Percentiles rank a stretch among this genome's conserved stretches.
Conservation (phyloP, 495 filamentous ascomycete species). For the Symbiotaphrina buchneri region DNA sequence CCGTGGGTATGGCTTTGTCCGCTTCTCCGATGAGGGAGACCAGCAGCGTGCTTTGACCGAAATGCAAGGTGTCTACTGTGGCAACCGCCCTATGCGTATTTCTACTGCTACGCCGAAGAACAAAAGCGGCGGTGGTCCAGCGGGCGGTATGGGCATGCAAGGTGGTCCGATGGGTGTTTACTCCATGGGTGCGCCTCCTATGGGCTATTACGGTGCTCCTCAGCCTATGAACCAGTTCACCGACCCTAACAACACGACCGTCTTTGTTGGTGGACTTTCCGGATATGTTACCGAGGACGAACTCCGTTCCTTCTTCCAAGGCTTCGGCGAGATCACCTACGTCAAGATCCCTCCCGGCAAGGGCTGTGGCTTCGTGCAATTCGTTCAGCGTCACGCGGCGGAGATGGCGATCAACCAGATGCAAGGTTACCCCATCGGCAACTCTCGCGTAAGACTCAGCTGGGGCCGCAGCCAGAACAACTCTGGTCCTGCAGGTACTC, state of each 20-base stretch:
- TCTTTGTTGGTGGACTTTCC: constrained; percentile 93
- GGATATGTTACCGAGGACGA: constrained; percentile 99
- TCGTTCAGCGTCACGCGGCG: constrained; percentile 94
- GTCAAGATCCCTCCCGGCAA: constrained; percentile 99
- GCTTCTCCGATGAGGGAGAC: constrained; percentile 83
- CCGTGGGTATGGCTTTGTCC: constrained; percentile 93
- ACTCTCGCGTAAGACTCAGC: constrained; percentile 88
- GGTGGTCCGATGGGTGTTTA: constrained; percentile 27
- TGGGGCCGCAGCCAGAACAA: constrained; percentile 99
- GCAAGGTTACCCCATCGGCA: constrained; percentile 98
- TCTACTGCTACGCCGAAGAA: constrained; percentile 97
- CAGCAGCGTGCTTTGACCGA: constrained; percentile 87
- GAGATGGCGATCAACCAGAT: constrained; percentile 99
- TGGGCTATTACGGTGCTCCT: constrained; percentile 61
- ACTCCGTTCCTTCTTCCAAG: constrained; percentile 98
- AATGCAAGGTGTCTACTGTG: constrained; percentile 99
- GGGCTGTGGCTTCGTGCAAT: constrained; percentile 97
- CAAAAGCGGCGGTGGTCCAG: constrained; percentile 36
- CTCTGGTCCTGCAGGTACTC: constrained; percentile 88
- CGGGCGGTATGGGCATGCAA: constrained; percentile 21
- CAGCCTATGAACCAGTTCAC: constrained; percentile 99
- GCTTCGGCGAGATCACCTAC: constrained; percentile 98
- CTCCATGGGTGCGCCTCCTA: constrained; percentile 52
- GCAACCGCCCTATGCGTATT: constrained; percentile 97
- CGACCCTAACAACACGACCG: constrained; percentile 99